Conservation (phyloP, 1,284 basidiomycete species). For the Melampsora larici-populina region DNA sequence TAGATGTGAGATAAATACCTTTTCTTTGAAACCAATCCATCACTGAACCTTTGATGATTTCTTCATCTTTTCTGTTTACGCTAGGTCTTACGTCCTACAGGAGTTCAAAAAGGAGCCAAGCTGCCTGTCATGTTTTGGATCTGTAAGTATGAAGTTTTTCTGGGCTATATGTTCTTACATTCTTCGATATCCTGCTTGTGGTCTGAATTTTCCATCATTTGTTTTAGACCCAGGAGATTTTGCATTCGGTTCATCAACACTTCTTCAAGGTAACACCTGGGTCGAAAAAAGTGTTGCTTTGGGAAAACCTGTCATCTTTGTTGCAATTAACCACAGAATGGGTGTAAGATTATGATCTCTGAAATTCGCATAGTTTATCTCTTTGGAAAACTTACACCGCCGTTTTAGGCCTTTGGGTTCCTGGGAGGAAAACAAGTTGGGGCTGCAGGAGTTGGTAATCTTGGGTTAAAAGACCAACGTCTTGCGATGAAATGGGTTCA, state of each 20-base stretch:
- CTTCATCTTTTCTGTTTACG: no score
- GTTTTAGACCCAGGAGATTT: not conserved
- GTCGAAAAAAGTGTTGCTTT: not conserved
- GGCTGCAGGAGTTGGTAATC: slow-evolving; percentile 58
- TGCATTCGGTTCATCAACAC: not conserved
- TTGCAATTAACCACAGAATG: not conserved
- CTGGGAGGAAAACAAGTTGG: slow-evolving; percentile 59
- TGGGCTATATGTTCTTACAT: no score
- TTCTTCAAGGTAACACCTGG: not conserved
- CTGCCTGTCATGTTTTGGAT: no score
- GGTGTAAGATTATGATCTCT: not conserved
- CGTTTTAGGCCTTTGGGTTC: slow-evolving; percentile 56
- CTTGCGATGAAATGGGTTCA: slow-evolving; percentile 49
- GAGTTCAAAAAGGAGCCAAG: not conserved
- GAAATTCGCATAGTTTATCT: no score
- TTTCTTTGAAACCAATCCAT: no score
- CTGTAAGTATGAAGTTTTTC: not conserved
- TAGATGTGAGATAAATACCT: not conserved
- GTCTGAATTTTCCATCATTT: not conserved
- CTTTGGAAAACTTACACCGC: not conserved
- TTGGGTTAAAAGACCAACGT: slow-evolving; percentile 56
- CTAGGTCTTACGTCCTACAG: not conserved
- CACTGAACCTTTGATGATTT: no score
- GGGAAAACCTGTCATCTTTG: not conserved
- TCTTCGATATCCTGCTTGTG: no score